A percentile compares a stretch with the other conserved stretches of the same genome.
These are phyloP conservation scores for Odontarrhena argentea DNA, from an alignment of 345 rosid genomes.

Conservation along the genomic window DNA sequence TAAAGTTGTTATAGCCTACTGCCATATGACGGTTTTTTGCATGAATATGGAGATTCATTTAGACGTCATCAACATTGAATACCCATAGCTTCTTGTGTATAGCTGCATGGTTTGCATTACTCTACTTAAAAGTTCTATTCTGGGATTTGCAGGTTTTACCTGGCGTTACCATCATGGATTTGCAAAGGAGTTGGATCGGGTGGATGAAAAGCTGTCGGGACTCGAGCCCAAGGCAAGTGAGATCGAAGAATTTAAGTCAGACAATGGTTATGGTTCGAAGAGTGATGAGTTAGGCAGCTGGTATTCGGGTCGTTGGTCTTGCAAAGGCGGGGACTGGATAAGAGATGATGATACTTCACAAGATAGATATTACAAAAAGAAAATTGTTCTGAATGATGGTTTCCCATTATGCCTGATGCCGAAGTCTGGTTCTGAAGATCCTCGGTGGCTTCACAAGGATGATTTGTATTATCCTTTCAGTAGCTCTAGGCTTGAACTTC, in stretches of 20 bases:
- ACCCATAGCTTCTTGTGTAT: constrained; percentile 20
- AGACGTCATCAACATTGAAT: constrained; percentile 25
- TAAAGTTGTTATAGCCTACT: constrained; percentile 18
- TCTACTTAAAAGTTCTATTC: constrained; percentile 24
- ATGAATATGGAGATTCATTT: constrained; percentile 30
- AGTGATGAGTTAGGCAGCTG: constrained; percentile 59
- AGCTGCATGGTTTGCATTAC: constrained; percentile 31
- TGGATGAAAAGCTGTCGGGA: constrained; percentile 45
- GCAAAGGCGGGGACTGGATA: constrained; percentile 99
- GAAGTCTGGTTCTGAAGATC: constrained; percentile 86
- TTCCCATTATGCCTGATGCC: constrained; percentile 94
- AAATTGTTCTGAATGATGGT: constrained; percentile 88
- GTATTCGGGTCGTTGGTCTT: constrained; percentile 81
- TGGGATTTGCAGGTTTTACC: constrained; percentile 51
- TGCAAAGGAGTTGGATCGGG: constrained; percentile 42
- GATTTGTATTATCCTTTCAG: constrained; percentile 75
- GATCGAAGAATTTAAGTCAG: constrained; percentile 47
- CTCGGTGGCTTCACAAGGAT: constrained; percentile 87
- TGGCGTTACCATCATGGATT: constrained; percentile 43
- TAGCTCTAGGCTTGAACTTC: constrained; percentile 87
- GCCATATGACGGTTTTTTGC: constrained; percentile 24
- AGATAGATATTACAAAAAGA: constrained; percentile 66
- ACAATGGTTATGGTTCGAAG: constrained; percentile 47
- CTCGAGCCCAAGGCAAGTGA: constrained; percentile 42
- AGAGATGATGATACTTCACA: constrained; percentile 75